Evolutionary conservation across 257 asterid species (phyloP).

Genomic region (Capsicum rhomboideum): DNA sequence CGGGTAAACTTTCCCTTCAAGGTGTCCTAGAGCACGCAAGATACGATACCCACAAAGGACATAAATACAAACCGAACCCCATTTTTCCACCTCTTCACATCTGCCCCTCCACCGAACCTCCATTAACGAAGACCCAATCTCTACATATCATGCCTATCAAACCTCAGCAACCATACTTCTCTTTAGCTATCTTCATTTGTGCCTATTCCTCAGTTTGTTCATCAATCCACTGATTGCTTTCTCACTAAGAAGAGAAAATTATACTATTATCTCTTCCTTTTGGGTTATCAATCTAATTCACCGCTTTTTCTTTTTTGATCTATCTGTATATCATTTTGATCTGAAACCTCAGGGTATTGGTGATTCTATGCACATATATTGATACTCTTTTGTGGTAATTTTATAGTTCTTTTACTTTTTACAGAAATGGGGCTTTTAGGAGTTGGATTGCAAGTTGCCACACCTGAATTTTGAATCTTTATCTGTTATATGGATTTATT

Average conservation of each 20-base stretch:
- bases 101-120: neutral
- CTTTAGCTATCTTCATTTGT: neutral
- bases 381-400: neutral
- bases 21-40: neutral
- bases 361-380: neutral
- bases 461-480: neutral
- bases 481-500: neutral
- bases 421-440: neutral
- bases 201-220: neutral
- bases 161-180: neutral
- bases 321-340: neutral
- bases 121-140: neutral
- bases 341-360: neutral
- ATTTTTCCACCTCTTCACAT: neutral
- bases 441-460: neutral
- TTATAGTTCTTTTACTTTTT: neutral
- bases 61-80: neutral
- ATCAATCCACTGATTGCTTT: neutral
- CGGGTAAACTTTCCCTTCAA: neutral
- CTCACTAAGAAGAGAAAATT: neutral
- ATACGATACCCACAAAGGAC: neutral
- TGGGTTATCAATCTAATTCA: neutral
- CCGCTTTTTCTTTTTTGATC: neutral
- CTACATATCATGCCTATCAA: neutral
- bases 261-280: neutral